phyloP scores from a whole-genome alignment of 306 rosid species.

The Clitoria ternatea region DNA sequence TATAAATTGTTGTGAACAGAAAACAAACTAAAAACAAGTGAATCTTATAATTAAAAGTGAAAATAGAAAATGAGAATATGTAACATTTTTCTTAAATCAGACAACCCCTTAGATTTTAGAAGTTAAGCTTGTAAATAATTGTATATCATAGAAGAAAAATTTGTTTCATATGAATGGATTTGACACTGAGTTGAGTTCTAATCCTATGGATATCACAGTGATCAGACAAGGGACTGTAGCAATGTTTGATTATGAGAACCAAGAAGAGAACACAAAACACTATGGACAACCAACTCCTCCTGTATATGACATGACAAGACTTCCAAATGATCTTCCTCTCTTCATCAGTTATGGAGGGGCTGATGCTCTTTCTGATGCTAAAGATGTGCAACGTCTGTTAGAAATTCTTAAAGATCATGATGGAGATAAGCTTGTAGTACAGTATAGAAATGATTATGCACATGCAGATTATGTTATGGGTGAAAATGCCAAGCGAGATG shows the following conservation, averaged over 20 bases:
- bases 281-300: conserved; percentile 77
- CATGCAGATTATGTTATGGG: conserved; percentile 84
- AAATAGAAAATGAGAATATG: too few relatives aligned
- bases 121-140: too few relatives aligned
- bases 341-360: conserved; percentile 63
- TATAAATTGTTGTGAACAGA: too few relatives aligned
- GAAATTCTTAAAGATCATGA: conserved; percentile 50
- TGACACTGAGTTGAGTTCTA: too few relatives aligned
- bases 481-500: conserved; percentile 55
- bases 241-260: conserved; percentile 57
- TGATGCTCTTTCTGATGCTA: conserved; percentile 65
- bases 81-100: too few relatives aligned
- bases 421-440: conserved; percentile 58
- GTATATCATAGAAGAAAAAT: too few relatives aligned
- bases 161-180: conserved; percentile 1
- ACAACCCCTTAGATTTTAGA: too few relatives aligned
- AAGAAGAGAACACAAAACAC: conserved; percentile 41
- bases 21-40: too few relatives aligned
- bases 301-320: conserved; percentile 53
- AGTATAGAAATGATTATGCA: conserved; percentile 65
- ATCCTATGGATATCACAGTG: conserved; percentile 48
- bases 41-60: too few relatives aligned
- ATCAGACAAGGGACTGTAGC: conserved; percentile 55
- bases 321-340: conserved; percentile 69
- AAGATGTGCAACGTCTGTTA: conserved; percentile 54